These are phyloP conservation scores for Earliella scabrosa DNA, from an alignment of 1,284 basidiomycete genomes.

Conservation along the genomic window DNA sequence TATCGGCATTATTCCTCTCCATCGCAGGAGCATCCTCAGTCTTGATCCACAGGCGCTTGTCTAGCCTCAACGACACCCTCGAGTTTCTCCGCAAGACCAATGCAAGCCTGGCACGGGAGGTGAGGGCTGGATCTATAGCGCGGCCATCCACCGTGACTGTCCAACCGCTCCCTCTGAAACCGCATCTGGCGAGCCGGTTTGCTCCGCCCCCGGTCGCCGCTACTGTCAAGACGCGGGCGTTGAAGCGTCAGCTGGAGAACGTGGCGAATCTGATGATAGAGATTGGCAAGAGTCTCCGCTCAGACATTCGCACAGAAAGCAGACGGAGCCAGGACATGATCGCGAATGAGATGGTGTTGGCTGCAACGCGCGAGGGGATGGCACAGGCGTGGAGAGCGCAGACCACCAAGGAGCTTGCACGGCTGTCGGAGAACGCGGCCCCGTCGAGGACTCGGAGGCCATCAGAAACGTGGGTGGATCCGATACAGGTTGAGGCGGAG, in stretches of 20 bases:
- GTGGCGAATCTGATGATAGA: neutral
- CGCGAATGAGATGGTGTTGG: neutral
- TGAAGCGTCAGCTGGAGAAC: neutral
- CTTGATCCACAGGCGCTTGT: neutral
- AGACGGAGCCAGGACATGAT: neutral
- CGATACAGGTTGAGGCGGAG: too few species aligned
- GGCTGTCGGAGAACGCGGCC: neutral
- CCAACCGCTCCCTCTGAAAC: too few species aligned
- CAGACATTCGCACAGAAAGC: neutral
- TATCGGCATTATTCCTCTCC: neutral
- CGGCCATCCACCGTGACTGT: neutral
- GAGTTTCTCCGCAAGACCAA: neutral
- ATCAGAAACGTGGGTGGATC: too few species aligned
- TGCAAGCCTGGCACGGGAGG: neutral
- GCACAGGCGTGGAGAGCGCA: neutral
- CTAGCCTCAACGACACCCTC: neutral
- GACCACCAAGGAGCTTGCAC: neutral
- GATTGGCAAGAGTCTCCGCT: neutral
- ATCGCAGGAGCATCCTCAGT: neutral
- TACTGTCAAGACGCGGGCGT: neutral
- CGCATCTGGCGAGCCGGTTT: neutral
- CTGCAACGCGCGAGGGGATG: neutral
- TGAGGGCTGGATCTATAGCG: neutral
- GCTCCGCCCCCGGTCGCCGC: neutral
- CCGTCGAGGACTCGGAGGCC: too few species aligned